phyloP scores from a whole-genome alignment of 1,139 yeast genomes.

The Hanseniaspora uvarum region DNA sequence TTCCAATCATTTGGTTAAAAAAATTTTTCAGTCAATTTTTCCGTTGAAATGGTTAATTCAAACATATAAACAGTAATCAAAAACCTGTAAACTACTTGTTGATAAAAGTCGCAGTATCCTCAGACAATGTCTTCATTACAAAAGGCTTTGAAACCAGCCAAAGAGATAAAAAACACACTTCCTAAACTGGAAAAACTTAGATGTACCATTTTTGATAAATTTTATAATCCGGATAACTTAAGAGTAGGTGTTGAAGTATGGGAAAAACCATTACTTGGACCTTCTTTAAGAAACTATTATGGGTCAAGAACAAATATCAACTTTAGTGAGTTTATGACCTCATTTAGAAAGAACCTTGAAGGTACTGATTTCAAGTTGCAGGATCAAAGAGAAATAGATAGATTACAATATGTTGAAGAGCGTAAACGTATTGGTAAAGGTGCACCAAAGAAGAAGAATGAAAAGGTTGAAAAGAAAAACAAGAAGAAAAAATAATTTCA shows the following conservation, averaged over 20 bases:
- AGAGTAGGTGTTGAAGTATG: slow-evolving; percentile 75
- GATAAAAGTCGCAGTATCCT: not conserved
- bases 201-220: slow-evolving; percentile 51
- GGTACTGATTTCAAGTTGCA: slow-evolving; percentile 47
- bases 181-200: slow-evolving; percentile 36
- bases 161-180: not conserved
- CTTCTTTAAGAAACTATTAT: slow-evolving; percentile 59
- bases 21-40: not conserved
- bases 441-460: slow-evolving; percentile 72
- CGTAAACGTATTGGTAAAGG: slow-evolving; percentile 49
- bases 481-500: slow-evolving; percentile 32
- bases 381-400: slow-evolving; percentile 12
- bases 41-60: no score
- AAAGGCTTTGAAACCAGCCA: slow-evolving; percentile 43
- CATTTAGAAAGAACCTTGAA: slow-evolving; percentile 59
- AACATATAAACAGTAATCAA: not conserved
- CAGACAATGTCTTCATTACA: slow-evolving; percentile 23
- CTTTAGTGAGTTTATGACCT: slow-evolving; percentile 53
- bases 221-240: slow-evolving; percentile 55
- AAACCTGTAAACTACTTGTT: not conserved
- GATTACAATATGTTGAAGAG: slow-evolving; percentile 9
- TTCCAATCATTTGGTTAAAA: not conserved
- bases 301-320: slow-evolving; percentile 65
- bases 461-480: slow-evolving; percentile 32
- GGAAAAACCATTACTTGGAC: slow-evolving; percentile 66